phyloP scores from a whole-genome alignment of 352 stramenopile species.

The Phytopythium helicoides region DNA sequence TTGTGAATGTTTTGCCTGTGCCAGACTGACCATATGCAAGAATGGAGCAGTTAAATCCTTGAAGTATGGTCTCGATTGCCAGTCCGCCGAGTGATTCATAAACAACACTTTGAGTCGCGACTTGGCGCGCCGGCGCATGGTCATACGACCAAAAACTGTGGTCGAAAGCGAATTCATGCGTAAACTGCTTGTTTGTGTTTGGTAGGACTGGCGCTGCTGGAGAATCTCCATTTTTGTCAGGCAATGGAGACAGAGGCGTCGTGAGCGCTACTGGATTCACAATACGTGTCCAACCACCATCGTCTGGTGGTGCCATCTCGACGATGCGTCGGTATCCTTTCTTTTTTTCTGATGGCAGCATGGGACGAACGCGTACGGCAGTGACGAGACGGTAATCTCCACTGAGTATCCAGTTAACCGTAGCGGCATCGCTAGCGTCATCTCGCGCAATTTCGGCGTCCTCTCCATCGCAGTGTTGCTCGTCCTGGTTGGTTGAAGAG shows the following conservation, averaged over 20 bases:
- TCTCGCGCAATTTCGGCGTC: conserved; percentile 11
- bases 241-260: neutral
- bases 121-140: conserved; percentile 17
- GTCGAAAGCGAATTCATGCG: conserved; percentile 72
- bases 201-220: conserved; percentile 2
- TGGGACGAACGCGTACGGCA: conserved; percentile 66
- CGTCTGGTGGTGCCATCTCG: conserved; percentile 37
- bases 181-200: conserved; percentile 37
- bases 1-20: conserved; percentile 73
- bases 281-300: conserved; percentile 50
- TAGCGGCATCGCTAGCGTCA: conserved; percentile 7
- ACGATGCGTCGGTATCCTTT: conserved; percentile 52
- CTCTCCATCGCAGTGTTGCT: conserved; percentile 9
- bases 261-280: conserved; percentile 53
- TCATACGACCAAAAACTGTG: conserved; percentile 76
- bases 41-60: conserved; percentile 74
- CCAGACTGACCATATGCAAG: conserved; percentile 76
- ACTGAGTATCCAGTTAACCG: conserved; percentile 8
- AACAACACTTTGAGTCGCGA: conserved; percentile 47
- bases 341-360: conserved; percentile 63
- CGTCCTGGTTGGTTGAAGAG: conserved; percentile 3
- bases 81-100: conserved; percentile 60
- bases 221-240: neutral
- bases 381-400: conserved; percentile 58
- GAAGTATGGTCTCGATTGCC: conserved; percentile 48